These are phyloP conservation scores for Camelina hispida DNA, from an alignment of 345 rosid species.

Conservation along the genomic window DNA sequence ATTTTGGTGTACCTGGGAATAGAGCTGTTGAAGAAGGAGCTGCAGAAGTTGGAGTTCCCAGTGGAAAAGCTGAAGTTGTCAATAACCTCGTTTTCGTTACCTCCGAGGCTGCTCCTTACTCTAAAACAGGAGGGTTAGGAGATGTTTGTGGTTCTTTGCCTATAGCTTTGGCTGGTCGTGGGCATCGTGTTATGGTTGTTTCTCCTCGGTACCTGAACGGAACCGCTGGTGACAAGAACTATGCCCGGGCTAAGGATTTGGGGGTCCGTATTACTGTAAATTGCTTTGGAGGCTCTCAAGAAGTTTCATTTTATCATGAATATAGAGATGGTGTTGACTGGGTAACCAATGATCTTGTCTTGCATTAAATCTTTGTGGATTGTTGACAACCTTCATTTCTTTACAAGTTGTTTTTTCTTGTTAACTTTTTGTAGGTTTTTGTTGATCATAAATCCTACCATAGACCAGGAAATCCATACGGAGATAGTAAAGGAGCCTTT, in stretches of 20 bases:
- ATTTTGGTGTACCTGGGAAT: constrained; percentile 34
- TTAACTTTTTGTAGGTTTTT: constrained; percentile 62
- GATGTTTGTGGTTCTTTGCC: constrained; percentile 99
- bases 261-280: constrained; percentile 52
- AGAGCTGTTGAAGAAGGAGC: constrained; percentile 47
- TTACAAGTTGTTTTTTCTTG: neutral
- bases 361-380: neutral
- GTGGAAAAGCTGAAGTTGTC: constrained; percentile 41
- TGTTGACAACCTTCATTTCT: neutral
- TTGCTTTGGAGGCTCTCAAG: constrained; percentile 84
- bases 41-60: constrained; percentile 45
- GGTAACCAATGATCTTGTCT: constrained; percentile 53
- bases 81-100: constrained; percentile 78
- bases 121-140: constrained; percentile 95
- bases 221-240: constrained; percentile 58
- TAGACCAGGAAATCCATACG: constrained; percentile 94
- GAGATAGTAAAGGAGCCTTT: constrained; percentile 83
- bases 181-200: constrained; percentile 96
- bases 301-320: constrained; percentile 82
- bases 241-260: constrained; percentile 55
- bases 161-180: constrained; percentile 68
- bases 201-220: constrained; percentile 82
- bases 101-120: constrained; percentile 95
- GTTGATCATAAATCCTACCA: constrained; percentile 85
- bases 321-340: constrained; percentile 92